A percentile compares a stretch with the other conserved stretches of the same genome.
These are phyloP conservation scores for Phytophthora pisi DNA, from an alignment of 352 stramenopile species.

Conservation along the genomic window DNA sequence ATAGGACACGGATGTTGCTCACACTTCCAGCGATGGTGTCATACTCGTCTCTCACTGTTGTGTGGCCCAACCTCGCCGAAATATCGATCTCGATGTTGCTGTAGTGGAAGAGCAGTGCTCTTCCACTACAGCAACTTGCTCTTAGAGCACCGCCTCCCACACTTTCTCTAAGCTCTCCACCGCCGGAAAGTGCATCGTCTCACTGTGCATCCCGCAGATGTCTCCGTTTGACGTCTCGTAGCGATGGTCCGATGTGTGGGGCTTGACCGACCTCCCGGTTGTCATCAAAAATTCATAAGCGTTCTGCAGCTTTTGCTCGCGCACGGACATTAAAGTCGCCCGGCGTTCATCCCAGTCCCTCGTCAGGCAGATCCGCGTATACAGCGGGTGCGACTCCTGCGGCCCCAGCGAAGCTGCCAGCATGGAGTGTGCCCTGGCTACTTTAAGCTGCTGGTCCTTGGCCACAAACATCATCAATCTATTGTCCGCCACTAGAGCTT, in stretches of 20 bases:
- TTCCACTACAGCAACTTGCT: no score
- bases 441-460: conserved; percentile 41
- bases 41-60: conserved; percentile 43
- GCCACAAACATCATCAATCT: conserved; percentile 31
- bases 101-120: conserved; percentile 34
- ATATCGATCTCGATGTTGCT: conserved; percentile 53
- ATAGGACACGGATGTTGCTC: conserved; percentile 29
- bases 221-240: conserved; percentile 28
- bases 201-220: conserved; percentile 29
- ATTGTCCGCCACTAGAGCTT: conserved; percentile 30
- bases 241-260: conserved; percentile 21
- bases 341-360: conserved; percentile 35
- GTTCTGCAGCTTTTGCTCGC: conserved; percentile 27
- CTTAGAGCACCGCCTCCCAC: conserved; percentile 40
- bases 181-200: conserved; percentile 34
- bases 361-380: conserved; percentile 24
- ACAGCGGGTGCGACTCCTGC: conserved; percentile 29
- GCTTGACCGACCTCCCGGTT: conserved; percentile 19
- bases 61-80: conserved; percentile 40
- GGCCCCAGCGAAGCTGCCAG: conserved; percentile 13
- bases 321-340: conserved; percentile 29
- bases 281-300: conserved; percentile 33
- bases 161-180: conserved; percentile 38
- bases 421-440: conserved; percentile 42
- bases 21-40: conserved; percentile 32